Percentiles rank a stretch among this genome's conserved stretches.
phyloP scores from a whole-genome alignment of 1,284 basidiomycete species.

The Papiliotrema nemorosa region DNA sequence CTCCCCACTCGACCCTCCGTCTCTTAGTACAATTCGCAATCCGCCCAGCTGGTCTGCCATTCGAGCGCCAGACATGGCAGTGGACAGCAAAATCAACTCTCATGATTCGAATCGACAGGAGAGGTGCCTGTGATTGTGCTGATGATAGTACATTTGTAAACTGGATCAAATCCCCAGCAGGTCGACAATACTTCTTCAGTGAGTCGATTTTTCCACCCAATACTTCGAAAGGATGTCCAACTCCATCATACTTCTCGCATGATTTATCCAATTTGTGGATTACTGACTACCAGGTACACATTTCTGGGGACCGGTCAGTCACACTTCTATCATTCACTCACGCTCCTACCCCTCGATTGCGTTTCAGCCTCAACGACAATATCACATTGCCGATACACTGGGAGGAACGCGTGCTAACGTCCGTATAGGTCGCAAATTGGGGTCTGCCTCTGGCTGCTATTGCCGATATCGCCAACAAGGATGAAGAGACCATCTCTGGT shows the following conservation, averaged over 20 bases:
- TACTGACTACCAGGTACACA: slow-evolving; percentile 67
- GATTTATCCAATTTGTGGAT: slow-evolving; percentile 1
- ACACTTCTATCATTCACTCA: not conserved
- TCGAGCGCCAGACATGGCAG: no score
- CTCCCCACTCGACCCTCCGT: no score
- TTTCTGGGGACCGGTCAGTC: slow-evolving; percentile 89
- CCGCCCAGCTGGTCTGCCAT: no score
- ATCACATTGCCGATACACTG: not conserved
- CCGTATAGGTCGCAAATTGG: slow-evolving; percentile 84
- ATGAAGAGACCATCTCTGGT: slow-evolving; percentile 90
- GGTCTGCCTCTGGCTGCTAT: slow-evolving; percentile 89
- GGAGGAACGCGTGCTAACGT: not conserved
- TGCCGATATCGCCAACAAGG: slow-evolving; percentile 73
- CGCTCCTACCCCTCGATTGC: not conserved
- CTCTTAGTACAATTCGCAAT: no score
- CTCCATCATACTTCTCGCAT: not conserved
- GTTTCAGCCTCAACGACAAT: not conserved
- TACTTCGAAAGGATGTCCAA: not conserved
- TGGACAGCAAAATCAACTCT: no score
- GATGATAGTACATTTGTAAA: slow-evolving; percentile 62
- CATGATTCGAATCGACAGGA: no score
- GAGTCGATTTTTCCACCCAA: slow-evolving; percentile 44
- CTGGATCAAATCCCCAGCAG: slow-evolving; percentile 84
- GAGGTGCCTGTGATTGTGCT: no score
- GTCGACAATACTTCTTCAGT: slow-evolving; percentile 92